Evolutionary conservation across 768 basidiomycete species (phyloP).

Genomic region (Mycena epipterygia): DNA sequence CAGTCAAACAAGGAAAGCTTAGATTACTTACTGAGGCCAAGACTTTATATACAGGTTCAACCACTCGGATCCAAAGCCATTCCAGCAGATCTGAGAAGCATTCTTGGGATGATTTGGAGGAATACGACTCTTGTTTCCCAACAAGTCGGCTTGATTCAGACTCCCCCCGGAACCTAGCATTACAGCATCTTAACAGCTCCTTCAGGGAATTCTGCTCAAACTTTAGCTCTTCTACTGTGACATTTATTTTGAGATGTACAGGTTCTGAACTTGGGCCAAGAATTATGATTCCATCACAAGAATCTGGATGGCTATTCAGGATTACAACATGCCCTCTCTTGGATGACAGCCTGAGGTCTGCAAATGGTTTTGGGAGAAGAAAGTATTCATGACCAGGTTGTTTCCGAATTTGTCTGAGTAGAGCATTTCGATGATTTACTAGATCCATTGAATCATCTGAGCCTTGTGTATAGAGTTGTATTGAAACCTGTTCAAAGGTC

Average conservation of each 20-base stretch:
- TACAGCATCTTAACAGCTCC: not conserved
- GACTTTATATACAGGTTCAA: no score
- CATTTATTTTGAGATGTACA: not conserved
- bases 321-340: not conserved
- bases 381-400: not conserved
- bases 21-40: not conserved
- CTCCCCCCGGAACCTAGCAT: not conserved
- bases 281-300: not conserved
- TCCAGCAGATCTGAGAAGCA: not conserved
- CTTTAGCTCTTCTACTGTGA: not conserved
- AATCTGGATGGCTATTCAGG: not conserved
- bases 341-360: no score
- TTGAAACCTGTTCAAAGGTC: not conserved
- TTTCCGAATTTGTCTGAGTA: no score
- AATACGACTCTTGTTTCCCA: not conserved
- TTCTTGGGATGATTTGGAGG: not conserved
- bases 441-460: not conserved
- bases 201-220: no score
- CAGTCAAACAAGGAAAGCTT: not conserved
- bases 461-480: not conserved
- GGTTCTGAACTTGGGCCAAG: not conserved
- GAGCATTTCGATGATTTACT: not conserved
- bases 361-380: not conserved
- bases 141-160: no score
- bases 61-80: not conserved